Evolutionary conservation across 2,329 filamentous ascomycete genomes (phyloP).

Genomic region (Rhynchosporium agropyri): DNA sequence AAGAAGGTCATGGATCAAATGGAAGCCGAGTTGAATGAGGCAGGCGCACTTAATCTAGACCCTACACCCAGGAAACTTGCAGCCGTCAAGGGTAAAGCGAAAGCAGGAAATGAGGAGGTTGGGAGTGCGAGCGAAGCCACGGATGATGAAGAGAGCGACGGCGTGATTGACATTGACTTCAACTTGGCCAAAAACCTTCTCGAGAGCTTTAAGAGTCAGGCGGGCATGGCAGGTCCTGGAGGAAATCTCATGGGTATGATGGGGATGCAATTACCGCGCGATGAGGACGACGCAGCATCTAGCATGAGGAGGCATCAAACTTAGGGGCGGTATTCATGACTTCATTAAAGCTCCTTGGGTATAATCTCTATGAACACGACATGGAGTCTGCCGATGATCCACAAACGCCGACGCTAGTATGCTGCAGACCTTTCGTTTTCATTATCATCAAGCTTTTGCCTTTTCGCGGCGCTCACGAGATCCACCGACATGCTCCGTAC

Average conservation of each 20-base stretch:
- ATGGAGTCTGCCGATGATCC: slow-evolving; percentile 8
- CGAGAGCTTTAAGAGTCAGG: slow-evolving; percentile 90
- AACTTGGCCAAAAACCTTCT: slow-evolving; percentile 89
- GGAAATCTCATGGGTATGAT: slow-evolving; percentile 86
- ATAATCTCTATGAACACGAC: slow-evolving; percentile 19
- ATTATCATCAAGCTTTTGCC: slow-evolving; percentile 27
- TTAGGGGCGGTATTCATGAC: slow-evolving; percentile 17
- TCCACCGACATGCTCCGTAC: slow-evolving; percentile 30
- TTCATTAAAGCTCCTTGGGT: slow-evolving; percentile 28
- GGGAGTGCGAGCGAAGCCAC: slow-evolving; percentile 29
- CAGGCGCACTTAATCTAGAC: slow-evolving; percentile 65
- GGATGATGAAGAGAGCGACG: slow-evolving; percentile 53
- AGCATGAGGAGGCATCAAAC: slow-evolving; percentile 18
- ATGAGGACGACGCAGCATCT: slow-evolving; percentile 60
- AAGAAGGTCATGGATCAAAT: slow-evolving; percentile 67
- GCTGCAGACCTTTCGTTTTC: slow-evolving; percentile 19
- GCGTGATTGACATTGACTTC: slow-evolving; percentile 76
- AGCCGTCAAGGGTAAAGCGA: slow-evolving; percentile 38
- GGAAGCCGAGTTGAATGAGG: slow-evolving; percentile 70
- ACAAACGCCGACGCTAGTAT: slow-evolving; percentile 31
- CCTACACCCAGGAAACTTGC: slow-evolving; percentile 42
- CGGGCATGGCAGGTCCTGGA: slow-evolving; percentile 80
- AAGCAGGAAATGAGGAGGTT: slow-evolving; percentile 25
- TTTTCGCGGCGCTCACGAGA: slow-evolving; percentile 29
- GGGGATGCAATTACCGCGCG: slow-evolving; percentile 78